Conservation (phyloP, 192 early-diverging fungal species). For the Gonapodya sp. region DNA sequence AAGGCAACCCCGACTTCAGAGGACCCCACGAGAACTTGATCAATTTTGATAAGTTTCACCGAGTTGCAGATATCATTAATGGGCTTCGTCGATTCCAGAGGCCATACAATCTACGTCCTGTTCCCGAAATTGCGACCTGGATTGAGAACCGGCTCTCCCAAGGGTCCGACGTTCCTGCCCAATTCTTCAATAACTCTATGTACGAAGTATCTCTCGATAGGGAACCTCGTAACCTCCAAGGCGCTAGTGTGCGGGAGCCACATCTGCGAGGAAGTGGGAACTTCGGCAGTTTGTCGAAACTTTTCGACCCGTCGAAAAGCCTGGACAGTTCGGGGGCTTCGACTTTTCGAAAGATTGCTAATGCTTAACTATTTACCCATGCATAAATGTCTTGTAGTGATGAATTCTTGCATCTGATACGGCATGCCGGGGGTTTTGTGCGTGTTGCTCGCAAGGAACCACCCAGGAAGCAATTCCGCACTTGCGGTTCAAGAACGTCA, state of each 20-base stretch:
- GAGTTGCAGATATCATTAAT: not conserved
- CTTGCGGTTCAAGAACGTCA: too few relatives aligned
- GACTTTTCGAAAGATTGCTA: too few relatives aligned
- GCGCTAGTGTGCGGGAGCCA: not conserved
- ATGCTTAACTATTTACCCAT: too few relatives aligned
- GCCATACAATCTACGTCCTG: not conserved
- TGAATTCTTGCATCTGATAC: too few relatives aligned
- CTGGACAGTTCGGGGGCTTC: too few relatives aligned
- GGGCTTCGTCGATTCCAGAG: not conserved
- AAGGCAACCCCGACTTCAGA: slow-evolving; percentile 40
- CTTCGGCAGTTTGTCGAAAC: not conserved
- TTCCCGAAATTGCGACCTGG: not conserved
- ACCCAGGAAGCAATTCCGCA: too few relatives aligned
- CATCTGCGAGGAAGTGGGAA: not conserved
- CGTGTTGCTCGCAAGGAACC: too few relatives aligned
- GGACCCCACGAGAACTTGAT: not conserved
- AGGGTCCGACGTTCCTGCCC: not conserved
- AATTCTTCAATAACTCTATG: not conserved
- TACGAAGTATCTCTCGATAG: not conserved
- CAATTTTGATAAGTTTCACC: not conserved
- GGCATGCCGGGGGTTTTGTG: too few relatives aligned
- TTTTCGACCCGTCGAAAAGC: not conserved
- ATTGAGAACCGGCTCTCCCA: not conserved
- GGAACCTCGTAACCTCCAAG: not conserved
- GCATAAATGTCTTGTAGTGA: too few relatives aligned